A percentile compares a stretch with the other conserved stretches of the same genome.
These are phyloP conservation scores for Yamadazyma sp. DNA, from an alignment of 1,139 yeast genomes.

Conservation along the genomic window DNA sequence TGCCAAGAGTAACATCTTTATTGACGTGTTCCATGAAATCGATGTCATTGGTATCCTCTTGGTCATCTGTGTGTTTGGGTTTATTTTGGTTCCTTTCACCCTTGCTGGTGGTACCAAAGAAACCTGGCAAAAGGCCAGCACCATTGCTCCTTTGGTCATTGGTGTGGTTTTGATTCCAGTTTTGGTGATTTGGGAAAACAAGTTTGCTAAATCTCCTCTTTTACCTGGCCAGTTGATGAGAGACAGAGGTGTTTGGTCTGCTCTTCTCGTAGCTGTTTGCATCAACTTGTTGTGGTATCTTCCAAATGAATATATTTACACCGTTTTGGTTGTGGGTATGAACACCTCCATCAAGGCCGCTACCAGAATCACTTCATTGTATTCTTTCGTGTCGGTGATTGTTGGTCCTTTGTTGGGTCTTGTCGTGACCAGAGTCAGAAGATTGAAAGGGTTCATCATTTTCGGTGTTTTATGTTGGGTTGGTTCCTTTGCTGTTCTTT, in stretches of 20 bases:
- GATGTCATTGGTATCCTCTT: conserved; percentile 56
- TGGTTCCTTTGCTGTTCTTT: conserved; percentile 57
- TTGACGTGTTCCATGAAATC: conserved; percentile 44
- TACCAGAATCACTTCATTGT: conserved; percentile 61
- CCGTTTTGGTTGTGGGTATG: conserved; percentile 63
- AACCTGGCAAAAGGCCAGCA: conserved; percentile 51
- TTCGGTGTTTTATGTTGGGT: conserved; percentile 58
- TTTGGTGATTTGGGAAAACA: conserved; percentile 55
- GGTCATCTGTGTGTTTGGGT: conserved; percentile 51
- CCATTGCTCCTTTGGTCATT: conserved; percentile 64
- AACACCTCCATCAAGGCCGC: conserved; percentile 60
- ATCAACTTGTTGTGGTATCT: conserved; percentile 62
- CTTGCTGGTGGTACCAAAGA: conserved; percentile 56
- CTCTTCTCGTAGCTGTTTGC: conserved; percentile 50
- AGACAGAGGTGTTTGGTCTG: conserved; percentile 62
- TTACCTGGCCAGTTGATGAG: conserved; percentile 55
- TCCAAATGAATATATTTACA: conserved; percentile 68
- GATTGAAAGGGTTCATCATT: conserved; percentile 60
- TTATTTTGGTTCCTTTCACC: conserved; percentile 52
- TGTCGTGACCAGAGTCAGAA: conserved; percentile 48
- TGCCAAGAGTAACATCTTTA: conserved; percentile 17
- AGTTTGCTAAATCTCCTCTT: conserved; percentile 54
- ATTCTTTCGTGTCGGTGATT: conserved; percentile 64
- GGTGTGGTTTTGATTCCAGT: conserved; percentile 59
- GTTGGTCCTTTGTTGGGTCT: conserved; percentile 62